Evolutionary conservation across 2,329 filamentous ascomycete species (phyloP).

Genomic region (Xylaria digitata): DNA sequence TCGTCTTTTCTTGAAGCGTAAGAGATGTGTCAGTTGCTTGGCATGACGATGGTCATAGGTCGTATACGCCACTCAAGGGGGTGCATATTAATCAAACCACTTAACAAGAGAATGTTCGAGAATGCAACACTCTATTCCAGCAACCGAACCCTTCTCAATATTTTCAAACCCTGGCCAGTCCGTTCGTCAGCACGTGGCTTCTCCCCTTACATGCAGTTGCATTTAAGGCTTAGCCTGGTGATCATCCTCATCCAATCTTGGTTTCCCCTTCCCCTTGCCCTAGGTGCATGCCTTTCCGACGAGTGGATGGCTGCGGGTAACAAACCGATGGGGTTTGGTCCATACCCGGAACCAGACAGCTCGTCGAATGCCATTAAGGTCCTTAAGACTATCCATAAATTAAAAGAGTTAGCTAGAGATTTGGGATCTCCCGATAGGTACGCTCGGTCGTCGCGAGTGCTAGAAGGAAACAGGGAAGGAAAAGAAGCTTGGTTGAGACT

Average conservation of each 20-base stretch:
- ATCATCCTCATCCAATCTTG: slow-evolving; percentile 19
- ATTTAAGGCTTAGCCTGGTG: slow-evolving; percentile 13
- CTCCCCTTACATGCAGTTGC: slow-evolving; percentile 17
- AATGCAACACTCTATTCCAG: slow-evolving; percentile 6
- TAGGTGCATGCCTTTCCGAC: neutral
- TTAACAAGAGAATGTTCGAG: neutral
- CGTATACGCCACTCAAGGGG: neutral
- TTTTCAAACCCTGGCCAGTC: neutral
- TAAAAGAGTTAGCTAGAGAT: neutral
- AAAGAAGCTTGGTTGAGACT: neutral
- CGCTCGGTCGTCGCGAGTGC: neutral
- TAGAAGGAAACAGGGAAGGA: neutral
- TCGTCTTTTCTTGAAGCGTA: too few species aligned
- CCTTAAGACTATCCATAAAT: slow-evolving; percentile 7
- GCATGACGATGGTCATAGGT: neutral
- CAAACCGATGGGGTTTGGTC: neutral
- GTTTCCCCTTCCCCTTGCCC: neutral
- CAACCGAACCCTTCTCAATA: neutral
- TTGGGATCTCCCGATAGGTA: neutral
- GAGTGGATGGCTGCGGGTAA: slow-evolving; percentile 8
- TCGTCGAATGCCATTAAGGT: neutral
- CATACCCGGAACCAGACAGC: neutral
- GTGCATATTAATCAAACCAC: neutral
- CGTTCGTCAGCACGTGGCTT: slow-evolving; percentile 20
- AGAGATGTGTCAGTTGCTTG: neutral